Evolutionary conservation across 495 filamentous ascomycete genomes (phyloP), one percentile per base, ranked within the genome.

Genomic region (Pyrenula aspistea): DNA sequence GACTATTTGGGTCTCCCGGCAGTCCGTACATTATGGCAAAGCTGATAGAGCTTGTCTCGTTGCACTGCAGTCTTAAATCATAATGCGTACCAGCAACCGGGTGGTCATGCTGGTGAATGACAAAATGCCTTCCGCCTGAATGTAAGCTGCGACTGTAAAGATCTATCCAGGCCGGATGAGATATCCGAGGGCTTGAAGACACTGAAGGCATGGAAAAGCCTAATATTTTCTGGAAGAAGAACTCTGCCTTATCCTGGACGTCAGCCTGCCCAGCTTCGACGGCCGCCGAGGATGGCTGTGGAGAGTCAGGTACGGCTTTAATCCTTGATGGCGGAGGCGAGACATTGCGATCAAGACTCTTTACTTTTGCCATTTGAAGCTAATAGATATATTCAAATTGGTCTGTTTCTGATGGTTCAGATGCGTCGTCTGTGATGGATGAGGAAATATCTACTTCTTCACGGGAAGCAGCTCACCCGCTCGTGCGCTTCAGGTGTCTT

Each of bases 61-160:
- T 85, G 64, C 86, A 82, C 63, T 88, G 83, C 1, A 88, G 68
- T 12, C 83, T 73, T 2, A 88, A 68, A 64, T 86, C 84, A 67
- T 86, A 83, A 57, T 84, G 80, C 0, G 74, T 69, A 11, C 84
- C 83, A 12, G 83, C 79, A 10, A 84, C 68, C 2, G 83, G 83
- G 65, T 87, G 84, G 58, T 87, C 84, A 62, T 87, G 84, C 61
- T 86, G 84, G 63, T 86, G 81, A 24, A 87, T 72, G 31, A 86
- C 75, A 59, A 85, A 86, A 61, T 87, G 83, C 22, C 67, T 70
- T 10, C 82, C 84, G 19, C 68, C 53, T 3, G 60, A 54, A 54
- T 79, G 65, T 58, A 73, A 54, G 62, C 80, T 80, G 10, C 69
- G 61, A 23, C 64, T 61, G 65, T 85, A 86, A 1, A 87, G 67